Conservation (phyloP, 2,329 filamentous ascomycete species). For the Cladobotryum protrusum region DNA sequence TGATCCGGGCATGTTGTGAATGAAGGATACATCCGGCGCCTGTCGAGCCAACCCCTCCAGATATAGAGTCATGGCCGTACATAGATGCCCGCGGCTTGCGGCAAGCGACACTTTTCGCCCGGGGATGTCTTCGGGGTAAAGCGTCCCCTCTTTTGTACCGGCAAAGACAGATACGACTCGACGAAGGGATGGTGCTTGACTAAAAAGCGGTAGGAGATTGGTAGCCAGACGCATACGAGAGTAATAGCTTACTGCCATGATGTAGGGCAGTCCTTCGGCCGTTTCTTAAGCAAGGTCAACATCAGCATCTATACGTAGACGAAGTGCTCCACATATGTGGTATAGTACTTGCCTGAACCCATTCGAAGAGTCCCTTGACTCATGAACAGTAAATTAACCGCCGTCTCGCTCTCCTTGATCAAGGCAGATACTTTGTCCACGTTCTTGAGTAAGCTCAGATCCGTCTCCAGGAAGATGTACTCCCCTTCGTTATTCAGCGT, state of each 20-base stretch:
- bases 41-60: slow-evolving; percentile 18
- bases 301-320: slow-evolving; percentile 1
- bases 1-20: slow-evolving; percentile 25
- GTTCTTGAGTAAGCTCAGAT: slow-evolving; percentile 44
- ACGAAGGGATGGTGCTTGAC: slow-evolving; percentile 5
- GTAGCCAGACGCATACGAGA: neutral
- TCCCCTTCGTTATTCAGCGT: slow-evolving; percentile 36
- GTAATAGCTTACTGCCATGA: slow-evolving; percentile 27
- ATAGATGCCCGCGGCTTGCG: slow-evolving; percentile 18
- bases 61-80: slow-evolving; percentile 19
- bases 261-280: slow-evolving; percentile 48
- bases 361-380: slow-evolving; percentile 18
- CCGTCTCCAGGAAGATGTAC: slow-evolving; percentile 42
- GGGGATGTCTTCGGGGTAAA: slow-evolving; percentile 20
- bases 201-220: too few relatives aligned
- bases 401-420: slow-evolving; percentile 37
- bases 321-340: neutral
- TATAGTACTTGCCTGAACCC: slow-evolving; percentile 14
- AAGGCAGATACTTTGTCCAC: slow-evolving; percentile 43
- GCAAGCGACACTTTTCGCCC: slow-evolving; percentile 17
- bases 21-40: slow-evolving; percentile 20
- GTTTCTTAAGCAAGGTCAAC: slow-evolving; percentile 40
- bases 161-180: slow-evolving; percentile 22
- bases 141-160: slow-evolving; percentile 15
- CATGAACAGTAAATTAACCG: slow-evolving; percentile 42